Base-by-base conservation (phyloP, 306 rosid species). In the Luffa aegyptiaca region DNA sequence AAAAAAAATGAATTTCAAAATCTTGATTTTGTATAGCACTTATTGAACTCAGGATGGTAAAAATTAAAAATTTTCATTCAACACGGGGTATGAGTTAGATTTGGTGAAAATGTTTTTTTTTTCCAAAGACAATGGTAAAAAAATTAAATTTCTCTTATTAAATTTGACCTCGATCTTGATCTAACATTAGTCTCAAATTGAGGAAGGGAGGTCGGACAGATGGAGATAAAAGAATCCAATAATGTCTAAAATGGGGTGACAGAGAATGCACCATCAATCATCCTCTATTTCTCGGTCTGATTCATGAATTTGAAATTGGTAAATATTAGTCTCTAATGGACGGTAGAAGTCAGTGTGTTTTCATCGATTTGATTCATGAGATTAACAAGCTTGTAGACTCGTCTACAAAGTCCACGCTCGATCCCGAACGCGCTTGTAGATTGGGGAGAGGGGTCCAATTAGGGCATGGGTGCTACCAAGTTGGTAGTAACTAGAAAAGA, bases 331-430 rank as follows among this genome's bases (percentile, higher is more conserved):
- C 1, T 12, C 1, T 12, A 5, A 3, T 2, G 56, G n/a, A 13
- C 10, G 10, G 1, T n/a, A 56, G 2, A 3, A 58, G 35, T 58
- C 13, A 3, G 26, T n/a, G 5, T 7, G 20, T 20, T 3, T 57
- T n/a, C 5, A 10, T 58, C 1, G 14, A 20, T 21, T 10, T 8
- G 20, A 55, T 18, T 18, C 10, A 2, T 17, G 10, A 55, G 10
- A n/a, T 56, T 18, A 18, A n/a, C 10, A 2, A 2, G n/a, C 41
- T 61, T 3, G 8, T 33, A 36, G 4, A 14, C 16, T 36, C 0
- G 21, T 13, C 4, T 0, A 63, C 0, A 2, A 35, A 35, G 18
- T 33, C 0, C 0, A 6, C 0, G 0, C 1, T 5, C 20, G 2
- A 63, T 63, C 45, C 4, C 5, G 45, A 63, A 6, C 45, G 0